These are phyloP conservation scores for Poa annua DNA, from an alignment of 176 grass and related monocot genomes.

Conservation along the genomic window DNA sequence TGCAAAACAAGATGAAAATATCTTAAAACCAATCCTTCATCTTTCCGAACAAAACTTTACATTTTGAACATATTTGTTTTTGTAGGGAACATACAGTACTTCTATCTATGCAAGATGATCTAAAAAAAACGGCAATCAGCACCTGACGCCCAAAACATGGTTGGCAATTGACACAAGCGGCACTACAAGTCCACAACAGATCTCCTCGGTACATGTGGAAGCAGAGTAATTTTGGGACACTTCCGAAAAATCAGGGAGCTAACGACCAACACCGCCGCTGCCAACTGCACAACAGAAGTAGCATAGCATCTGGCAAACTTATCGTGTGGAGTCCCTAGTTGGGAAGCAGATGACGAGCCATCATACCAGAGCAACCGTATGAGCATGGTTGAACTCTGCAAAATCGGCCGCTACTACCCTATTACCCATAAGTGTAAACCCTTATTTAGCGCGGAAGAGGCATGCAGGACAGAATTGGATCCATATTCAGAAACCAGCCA, in stretches of 20 bases:
- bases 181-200: background rate
- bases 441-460: background rate
- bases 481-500: background rate
- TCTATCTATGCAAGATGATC: background rate
- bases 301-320: background rate
- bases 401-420: background rate
- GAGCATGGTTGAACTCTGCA: background rate
- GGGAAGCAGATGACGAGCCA: constrained; percentile 19
- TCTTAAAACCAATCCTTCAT: background rate
- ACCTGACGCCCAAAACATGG: no score
- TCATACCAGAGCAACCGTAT: background rate
- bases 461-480: background rate
- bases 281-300: background rate
- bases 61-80: background rate
- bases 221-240: background rate
- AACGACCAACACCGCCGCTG: background rate
- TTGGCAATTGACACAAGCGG: background rate
- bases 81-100: background rate
- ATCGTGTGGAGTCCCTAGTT: background rate
- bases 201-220: background rate
- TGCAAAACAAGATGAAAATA: background rate
- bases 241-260: background rate
- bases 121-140: no score
- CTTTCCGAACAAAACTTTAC: background rate
- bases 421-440: no score